A percentile compares a stretch with the other conserved stretches of the same genome.
Conservation (phyloP, 495 filamentous ascomycete genomes). For the Trichodelitschia bisporula region DNA sequence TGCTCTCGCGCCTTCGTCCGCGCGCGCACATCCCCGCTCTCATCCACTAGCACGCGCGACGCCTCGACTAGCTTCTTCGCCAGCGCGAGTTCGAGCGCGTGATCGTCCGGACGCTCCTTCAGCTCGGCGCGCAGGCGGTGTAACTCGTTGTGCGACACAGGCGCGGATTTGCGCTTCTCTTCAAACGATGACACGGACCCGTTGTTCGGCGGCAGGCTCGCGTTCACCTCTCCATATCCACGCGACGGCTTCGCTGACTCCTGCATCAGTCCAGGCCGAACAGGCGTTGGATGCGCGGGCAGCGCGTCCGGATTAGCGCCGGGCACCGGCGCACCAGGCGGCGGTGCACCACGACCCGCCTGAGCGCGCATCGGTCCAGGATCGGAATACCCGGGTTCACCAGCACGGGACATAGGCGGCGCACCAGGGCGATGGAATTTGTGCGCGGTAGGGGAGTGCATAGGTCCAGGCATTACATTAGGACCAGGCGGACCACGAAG, state of each 20-base stretch:
- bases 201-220: neutral
- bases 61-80: slow-evolving; percentile 80
- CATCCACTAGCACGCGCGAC: slow-evolving; percentile 43
- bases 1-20: slow-evolving; percentile 57
- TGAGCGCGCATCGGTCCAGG: too few species aligned
- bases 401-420: slow-evolving; percentile 8
- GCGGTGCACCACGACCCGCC: too few species aligned
- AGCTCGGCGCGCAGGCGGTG: slow-evolving; percentile 42
- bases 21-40: slow-evolving; percentile 43
- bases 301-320: slow-evolving; percentile 31
- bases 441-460: too few species aligned
- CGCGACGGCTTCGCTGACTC: slow-evolving; percentile 13
- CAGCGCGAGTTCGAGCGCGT: slow-evolving; percentile 39
- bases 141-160: slow-evolving; percentile 58
- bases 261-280: slow-evolving; percentile 48
- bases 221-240: neutral
- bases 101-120: slow-evolving; percentile 44
- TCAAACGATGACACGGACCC: too few species aligned
- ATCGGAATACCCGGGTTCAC: slow-evolving; percentile 9
- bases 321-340: too few species aligned
- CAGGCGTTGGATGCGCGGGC: slow-evolving; percentile 54
- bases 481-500: too few species aligned
- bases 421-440: slow-evolving; percentile 5
- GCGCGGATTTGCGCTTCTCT: slow-evolving; percentile 11
- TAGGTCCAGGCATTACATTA: too few species aligned